Evolutionary conservation across 179 eudicot species (phyloP), one percentile per base, ranked within the genome.

Genomic region (Silene coronaria): DNA sequence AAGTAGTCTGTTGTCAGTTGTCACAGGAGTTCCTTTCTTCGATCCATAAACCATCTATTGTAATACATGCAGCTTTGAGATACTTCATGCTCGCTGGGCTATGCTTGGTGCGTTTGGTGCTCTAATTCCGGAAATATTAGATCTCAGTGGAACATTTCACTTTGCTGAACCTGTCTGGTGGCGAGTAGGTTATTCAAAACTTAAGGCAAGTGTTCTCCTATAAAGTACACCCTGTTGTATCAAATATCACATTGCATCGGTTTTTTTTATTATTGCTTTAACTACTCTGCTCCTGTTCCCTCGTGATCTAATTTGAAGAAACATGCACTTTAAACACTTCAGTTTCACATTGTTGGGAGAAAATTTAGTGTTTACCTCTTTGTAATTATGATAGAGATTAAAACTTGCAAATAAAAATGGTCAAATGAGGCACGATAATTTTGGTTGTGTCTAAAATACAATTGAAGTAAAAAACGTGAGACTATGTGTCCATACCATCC

Each of bases 101-200:
- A 96, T 96, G 99, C 97, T 96, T 81, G 99, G 88, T 60, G 99
- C 97, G 28, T 89, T 96, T 71, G 99, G 99, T 84, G 99, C 91
- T 76, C 80, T 96, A 27, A 80, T 96, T 79, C 99, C 99, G 7
- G 99, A 96, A 83, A 28, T 91, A 57, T 76, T 96, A 72, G 87
- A 93, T 60, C 77, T 85, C 16, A 60, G 77, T 53, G 98, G 97
- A 72, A 84, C 87, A 57, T 91, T 89, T 84, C 91, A 93, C 75
- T 93, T 96, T 86, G 89, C 77, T 57, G 99, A 93, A 83, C 97
- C 99, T 57, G 96, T 96, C 23, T 96, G 99, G 99, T 96, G 99
- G 99, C 85, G 89, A 75, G 98, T 93, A 77, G 98, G 99, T 67
- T 96, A 93, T 75, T 89, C 99, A 26, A 96, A 96, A 89, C 98